Conservation (phyloP, 495 filamentous ascomycete genomes). For the Annulohypoxylon moriforme region DNA sequence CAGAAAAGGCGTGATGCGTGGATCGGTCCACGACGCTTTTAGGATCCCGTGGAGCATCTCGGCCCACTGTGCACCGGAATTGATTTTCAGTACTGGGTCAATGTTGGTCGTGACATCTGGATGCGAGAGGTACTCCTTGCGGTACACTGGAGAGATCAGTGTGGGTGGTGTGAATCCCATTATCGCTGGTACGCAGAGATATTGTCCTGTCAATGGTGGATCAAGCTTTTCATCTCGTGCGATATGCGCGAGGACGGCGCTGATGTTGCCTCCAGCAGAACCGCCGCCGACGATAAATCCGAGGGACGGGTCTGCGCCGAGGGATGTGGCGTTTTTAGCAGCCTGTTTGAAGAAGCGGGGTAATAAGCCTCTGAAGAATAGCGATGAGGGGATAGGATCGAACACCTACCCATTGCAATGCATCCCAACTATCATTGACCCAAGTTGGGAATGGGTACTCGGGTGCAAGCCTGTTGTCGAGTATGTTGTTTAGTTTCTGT, state of each 20-base stretch:
- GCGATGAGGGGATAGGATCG: background rate
- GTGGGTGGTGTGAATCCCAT: slow-evolving; percentile 29
- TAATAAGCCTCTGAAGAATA: slow-evolving; percentile 4
- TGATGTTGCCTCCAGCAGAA: slow-evolving; percentile 62
- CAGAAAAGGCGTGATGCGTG: slow-evolving; percentile 35
- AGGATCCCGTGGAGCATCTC: background rate
- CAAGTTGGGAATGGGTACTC: slow-evolving; percentile 61
- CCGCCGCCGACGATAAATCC: slow-evolving; percentile 65
- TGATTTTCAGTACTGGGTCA: slow-evolving; percentile 36
- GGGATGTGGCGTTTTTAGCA: slow-evolving; percentile 51
- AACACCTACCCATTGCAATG: slow-evolving; percentile 58
- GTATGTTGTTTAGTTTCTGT: background rate
- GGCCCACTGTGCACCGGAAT: slow-evolving; percentile 3
- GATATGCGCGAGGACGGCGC: slow-evolving; percentile 55
- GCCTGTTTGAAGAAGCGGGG: slow-evolving; percentile 40
- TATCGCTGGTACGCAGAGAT: slow-evolving; percentile 56
- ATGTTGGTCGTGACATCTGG: slow-evolving; percentile 31
- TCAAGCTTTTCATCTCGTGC: slow-evolving; percentile 56
- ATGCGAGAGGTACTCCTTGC: slow-evolving; percentile 40
- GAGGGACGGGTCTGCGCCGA: slow-evolving; percentile 51
- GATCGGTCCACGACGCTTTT: slow-evolving; percentile 27
- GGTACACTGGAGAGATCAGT: slow-evolving; percentile 31
- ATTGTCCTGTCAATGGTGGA: slow-evolving; percentile 58
- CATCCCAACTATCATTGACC: slow-evolving; percentile 62
- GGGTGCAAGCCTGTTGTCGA: slow-evolving; percentile 53